Evolutionary conservation across 805 yeast genomes (phyloP).

Genomic region (Soucietia sequanensis): DNA sequence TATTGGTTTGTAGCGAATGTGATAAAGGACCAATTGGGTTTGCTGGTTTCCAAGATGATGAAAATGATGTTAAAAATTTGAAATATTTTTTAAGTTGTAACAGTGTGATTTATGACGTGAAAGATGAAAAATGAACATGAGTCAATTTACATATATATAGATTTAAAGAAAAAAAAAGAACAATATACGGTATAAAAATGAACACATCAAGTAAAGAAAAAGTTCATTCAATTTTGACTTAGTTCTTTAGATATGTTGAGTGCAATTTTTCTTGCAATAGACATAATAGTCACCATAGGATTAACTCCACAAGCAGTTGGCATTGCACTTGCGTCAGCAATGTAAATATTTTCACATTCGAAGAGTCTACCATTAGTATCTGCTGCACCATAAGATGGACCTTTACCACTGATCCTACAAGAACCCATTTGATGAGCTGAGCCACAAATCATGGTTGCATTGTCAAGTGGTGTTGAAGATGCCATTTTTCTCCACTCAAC

Average conservation of each 20-base stretch:
- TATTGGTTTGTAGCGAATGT: constrained; percentile 71
- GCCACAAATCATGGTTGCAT: constrained; percentile 36
- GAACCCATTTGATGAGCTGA: constrained; percentile 56
- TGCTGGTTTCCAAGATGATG: constrained; percentile 43
- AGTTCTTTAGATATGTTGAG: constrained; percentile 35
- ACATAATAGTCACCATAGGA: constrained; percentile 52
- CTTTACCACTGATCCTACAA: constrained; percentile 50
- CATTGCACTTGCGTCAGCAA: constrained; percentile 50
- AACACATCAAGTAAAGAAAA: not conserved
- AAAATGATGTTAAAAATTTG: constrained; percentile 36
- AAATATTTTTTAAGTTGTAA: constrained; percentile 44
- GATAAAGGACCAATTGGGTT: constrained; percentile 77
- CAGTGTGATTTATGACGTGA: constrained; percentile 44
- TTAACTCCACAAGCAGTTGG: constrained; percentile 56
- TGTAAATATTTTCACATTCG: constrained; percentile 47
- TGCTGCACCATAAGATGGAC: constrained; percentile 43
- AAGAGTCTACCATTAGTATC: constrained; percentile 44
- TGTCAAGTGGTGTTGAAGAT: constrained; percentile 22
- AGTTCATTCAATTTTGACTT: too few relatives aligned
- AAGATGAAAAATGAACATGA: too few relatives aligned
- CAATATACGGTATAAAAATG: not conserved
- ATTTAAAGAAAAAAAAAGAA: not conserved
- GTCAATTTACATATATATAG: not conserved
- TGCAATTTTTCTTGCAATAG: constrained; percentile 44
- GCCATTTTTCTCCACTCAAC: constrained; percentile 32